Percentiles rank a stretch among this genome's conserved stretches.
These are phyloP conservation scores for Scedosporium aurantiacum DNA, from an alignment of 2,329 filamentous ascomycete species.

Conservation along the genomic window DNA sequence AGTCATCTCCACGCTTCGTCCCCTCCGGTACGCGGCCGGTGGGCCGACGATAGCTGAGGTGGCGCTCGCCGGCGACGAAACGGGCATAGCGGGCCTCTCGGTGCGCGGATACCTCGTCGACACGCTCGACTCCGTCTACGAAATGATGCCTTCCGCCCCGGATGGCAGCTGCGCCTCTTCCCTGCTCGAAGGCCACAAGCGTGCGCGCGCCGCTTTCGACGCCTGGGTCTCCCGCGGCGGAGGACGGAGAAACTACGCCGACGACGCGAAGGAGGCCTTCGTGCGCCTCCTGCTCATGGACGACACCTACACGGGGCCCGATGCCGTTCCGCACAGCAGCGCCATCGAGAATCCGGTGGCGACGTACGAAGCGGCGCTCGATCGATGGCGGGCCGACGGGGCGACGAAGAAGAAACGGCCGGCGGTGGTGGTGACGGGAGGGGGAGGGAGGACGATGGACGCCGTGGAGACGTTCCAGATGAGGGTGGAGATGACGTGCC, in stretches of 20 bases:
- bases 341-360: background rate
- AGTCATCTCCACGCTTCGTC: background rate
- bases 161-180: background rate
- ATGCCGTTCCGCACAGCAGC: background rate
- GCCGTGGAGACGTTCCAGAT: background rate
- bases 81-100: background rate
- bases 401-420: background rate
- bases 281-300: conserved; percentile 1
- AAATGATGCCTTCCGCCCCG: background rate
- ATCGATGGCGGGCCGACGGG: background rate
- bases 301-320: background rate
- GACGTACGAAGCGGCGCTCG: background rate
- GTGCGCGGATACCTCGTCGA: background rate
- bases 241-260: background rate
- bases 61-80: background rate
- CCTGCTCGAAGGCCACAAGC: background rate
- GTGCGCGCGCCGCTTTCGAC: background rate
- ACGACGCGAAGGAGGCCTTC: background rate
- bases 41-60: background rate
- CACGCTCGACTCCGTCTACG: background rate
- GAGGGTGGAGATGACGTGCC: background rate
- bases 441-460: background rate
- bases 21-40: background rate
- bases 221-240: background rate
- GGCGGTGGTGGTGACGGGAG: background rate